phyloP scores from a whole-genome alignment of 805 yeast species.

The Dipodascus albidus region DNA sequence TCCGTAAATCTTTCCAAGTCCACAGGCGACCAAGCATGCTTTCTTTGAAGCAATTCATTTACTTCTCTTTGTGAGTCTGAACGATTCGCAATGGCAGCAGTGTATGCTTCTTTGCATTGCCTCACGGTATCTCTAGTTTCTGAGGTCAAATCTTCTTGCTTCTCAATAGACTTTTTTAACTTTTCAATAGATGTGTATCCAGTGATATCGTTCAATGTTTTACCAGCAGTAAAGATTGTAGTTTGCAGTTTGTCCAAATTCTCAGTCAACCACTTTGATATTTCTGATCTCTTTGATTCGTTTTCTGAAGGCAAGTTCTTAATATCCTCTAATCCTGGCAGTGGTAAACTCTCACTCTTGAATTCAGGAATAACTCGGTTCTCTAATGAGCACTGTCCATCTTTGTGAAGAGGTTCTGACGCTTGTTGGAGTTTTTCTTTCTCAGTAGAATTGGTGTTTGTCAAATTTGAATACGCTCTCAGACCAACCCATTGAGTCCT shows the following conservation, averaged over 20 bases:
- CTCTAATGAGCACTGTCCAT: neutral
- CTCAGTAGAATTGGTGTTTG: neutral
- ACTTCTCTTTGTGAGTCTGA: conserved; percentile 70
- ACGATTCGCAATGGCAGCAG: conserved; percentile 51
- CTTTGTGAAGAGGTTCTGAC: neutral
- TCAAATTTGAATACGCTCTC: neutral
- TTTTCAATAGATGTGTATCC: conserved; percentile 78
- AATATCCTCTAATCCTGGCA: neutral
- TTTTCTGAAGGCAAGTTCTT: conserved; percentile 19
- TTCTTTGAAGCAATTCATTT: conserved; percentile 77
- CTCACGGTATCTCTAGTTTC: conserved; percentile 38
- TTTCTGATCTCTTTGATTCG: conserved; percentile 18
- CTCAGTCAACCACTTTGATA: conserved; percentile 17
- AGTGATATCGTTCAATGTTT: conserved; percentile 77
- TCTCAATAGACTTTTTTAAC: conserved; percentile 49
- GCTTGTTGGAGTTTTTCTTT: neutral
- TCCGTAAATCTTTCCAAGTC: conserved; percentile 82
- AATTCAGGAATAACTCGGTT: neutral
- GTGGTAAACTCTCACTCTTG: neutral
- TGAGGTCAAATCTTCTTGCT: conserved; percentile 39
- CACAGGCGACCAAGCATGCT: conserved; percentile 63
- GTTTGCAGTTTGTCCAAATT: conserved; percentile 26
- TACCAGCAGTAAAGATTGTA: conserved; percentile 27
- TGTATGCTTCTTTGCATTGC: conserved; percentile 38
- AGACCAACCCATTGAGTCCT: neutral